Percentiles rank a stretch among this genome's conserved stretches.
These are phyloP conservation scores for Dimargaris xerosporica DNA, from an alignment of 192 early-diverging fungal species.

Conservation along the genomic window DNA sequence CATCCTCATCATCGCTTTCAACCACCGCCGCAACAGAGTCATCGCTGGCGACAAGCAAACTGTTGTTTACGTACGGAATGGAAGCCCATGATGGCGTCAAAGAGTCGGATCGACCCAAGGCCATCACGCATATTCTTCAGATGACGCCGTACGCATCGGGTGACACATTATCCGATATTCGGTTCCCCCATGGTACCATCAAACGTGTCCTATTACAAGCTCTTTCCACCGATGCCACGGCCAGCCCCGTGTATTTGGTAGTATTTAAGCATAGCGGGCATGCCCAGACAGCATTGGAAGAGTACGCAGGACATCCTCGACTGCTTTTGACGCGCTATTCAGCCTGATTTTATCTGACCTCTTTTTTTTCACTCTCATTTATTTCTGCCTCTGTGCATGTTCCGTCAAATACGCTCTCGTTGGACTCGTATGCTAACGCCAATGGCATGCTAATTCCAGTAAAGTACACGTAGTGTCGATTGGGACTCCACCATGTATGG, in stretches of 20 bases:
- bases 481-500: too few relatives aligned
- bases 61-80: background rate
- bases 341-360: too few relatives aligned
- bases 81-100: background rate
- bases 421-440: too few relatives aligned
- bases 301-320: background rate
- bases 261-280: conserved; percentile 1
- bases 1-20: background rate
- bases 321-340: background rate
- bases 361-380: too few relatives aligned
- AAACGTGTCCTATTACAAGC: background rate
- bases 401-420: too few relatives aligned
- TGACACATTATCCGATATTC: background rate
- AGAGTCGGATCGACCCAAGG: background rate
- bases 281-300: background rate
- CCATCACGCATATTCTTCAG: conserved; percentile 7
- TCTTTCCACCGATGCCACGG: background rate
- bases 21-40: background rate
- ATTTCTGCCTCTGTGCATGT: too few relatives aligned
- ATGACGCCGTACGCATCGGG: background rate
- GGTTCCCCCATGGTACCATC: conserved; percentile 2
- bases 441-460: too few relatives aligned
- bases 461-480: too few relatives aligned
- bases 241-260: background rate
- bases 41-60: background rate